These are phyloP conservation scores for Kwoniella sp. DNA, from an alignment of 768 basidiomycete genomes.

Conservation along the genomic window DNA sequence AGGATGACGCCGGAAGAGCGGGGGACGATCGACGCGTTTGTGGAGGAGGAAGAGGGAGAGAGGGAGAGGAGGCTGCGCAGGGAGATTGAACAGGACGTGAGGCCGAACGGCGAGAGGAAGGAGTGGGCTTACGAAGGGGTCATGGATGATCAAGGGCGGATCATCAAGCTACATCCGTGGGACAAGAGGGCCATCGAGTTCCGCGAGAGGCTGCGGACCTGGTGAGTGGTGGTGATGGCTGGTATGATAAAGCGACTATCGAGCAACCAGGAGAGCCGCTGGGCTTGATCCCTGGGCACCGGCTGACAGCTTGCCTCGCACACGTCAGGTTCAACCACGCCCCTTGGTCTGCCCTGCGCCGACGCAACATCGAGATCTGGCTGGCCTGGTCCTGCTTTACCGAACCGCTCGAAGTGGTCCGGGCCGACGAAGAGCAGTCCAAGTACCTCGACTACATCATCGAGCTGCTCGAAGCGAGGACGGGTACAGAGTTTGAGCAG, in stretches of 20 bases:
- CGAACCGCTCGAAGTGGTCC: constrained; percentile 57
- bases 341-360: constrained; percentile 67
- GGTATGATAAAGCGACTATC: too few relatives aligned
- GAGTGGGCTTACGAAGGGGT: constrained; percentile 25
- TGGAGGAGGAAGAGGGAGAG: constrained; percentile 29
- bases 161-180: constrained; percentile 28
- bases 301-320: too few relatives aligned
- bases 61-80: constrained; percentile 28
- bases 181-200: constrained; percentile 46
- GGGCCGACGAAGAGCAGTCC: constrained; percentile 55
- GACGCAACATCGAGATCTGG: constrained; percentile 65
- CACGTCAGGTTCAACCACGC: constrained; percentile 74
- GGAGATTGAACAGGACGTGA: constrained; percentile 31
- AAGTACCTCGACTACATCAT: constrained; percentile 61
- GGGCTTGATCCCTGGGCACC: too few relatives aligned
- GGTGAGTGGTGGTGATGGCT: constrained; percentile 44
- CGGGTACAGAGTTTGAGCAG: constrained; percentile 63
- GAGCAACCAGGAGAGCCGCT: too few relatives aligned
- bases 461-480: constrained; percentile 64
- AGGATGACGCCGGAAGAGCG: constrained; percentile 27
- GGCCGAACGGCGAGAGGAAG: constrained; percentile 13
- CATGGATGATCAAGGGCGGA: constrained; percentile 19
- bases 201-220: constrained; percentile 45
- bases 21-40: constrained; percentile 25
- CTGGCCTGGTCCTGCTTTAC: constrained; percentile 81